Base-by-base conservation (phyloP, 2,329 filamentous ascomycete genomes). In the Ascochyta rabiei region DNA sequence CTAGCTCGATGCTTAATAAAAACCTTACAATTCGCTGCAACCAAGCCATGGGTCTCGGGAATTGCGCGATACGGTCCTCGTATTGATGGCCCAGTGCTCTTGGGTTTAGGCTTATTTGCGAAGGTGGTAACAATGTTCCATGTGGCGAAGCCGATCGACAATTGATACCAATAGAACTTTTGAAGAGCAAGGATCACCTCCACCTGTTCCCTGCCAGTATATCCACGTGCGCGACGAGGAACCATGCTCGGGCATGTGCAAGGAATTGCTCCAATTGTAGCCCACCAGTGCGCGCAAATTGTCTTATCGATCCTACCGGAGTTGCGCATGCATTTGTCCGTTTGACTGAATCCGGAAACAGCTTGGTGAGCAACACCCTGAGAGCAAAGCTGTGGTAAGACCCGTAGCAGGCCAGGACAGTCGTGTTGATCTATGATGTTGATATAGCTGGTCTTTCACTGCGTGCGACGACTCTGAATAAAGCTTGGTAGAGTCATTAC, bases 1-100 rank as follows among this genome's bases (percentile, higher is more conserved):
- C 46, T 55, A 55, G 52, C 31, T 37, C 16, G 16, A 49, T 54
- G 45, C 45, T 49, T 45, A 31, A 41, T 40, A 38, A 50, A 55
- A 37, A 30, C n/a, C 45, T 39, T 45, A 45, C 45, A 38, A 44
- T 21, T 30, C 16, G 35, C 40, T 40, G 40, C 45, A 45, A 45
- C 40, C 26, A 39, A 35, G 44, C 28, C 19, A 45, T 37, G 21
- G 33, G 45, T 9, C 24, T 5, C 24, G 28, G 7, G 13, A 23
- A 33, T 42, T 49, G 35, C 30, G 45, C 45, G 26, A 33, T 33
- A 33, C 23, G 12, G 21, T 15, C 3, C 16, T 10, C 28, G 12
- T 24, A 21, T 10, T 16, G 13, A 16, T 18, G 6, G 4, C 16
- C 18, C 15, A 19, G 9, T 23, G 24, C 1, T 41, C 18, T 28